Base-by-base conservation (phyloP, 208 protist species). In the Leishmania martiniquensis region DNA sequence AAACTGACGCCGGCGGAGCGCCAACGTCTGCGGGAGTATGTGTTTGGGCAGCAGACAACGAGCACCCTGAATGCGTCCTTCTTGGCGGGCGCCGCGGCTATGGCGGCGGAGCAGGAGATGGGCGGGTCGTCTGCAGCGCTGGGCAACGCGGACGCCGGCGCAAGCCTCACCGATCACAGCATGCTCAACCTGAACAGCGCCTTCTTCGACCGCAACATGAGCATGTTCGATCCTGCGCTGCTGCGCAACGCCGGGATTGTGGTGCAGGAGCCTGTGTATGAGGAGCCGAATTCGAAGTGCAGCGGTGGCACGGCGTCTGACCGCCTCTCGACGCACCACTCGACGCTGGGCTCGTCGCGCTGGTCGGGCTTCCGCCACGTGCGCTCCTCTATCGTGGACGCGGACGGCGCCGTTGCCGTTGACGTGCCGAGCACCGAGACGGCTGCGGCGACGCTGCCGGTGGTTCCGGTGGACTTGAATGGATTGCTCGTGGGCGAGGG, bases 181-280 rank as follows among this genome's bases (percentile, higher is more conserved):
- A 74, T 82, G 32, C 76, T 82, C 60, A 77, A 75, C 72, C 25
- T 68, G 45, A 44, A 67, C 44, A 51, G 62, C 68, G 76, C 45
- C 49, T 63, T 78, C 34, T 63, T 70, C 60, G 52, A 44, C 70
- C 59, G 57, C 78, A 78, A 75, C 52, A 63, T 51, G 32, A 80
- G 71, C 75, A 74, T 77, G 60, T 45, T 77, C 66, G 76, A 80
- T 73, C 59, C 65, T 5, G 70, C 29, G 34, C 37, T 81, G 65
- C 60, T 83, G 67, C 73, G 74, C 73, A 78, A 79, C 51, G 73
- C 79, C 42, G 74, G 79, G 22, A 79, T 83, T n/a, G 68, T 76
- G 17, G 68, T 83, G 67, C 74, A 75, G 66, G 74, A 75, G 73
- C 79, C 79, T 55, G 79, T 83, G 54, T 60, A 83, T 47, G 79